phyloP scores from a whole-genome alignment of 2,329 filamentous ascomycete genomes.

The Fusarium devonianum region DNA sequence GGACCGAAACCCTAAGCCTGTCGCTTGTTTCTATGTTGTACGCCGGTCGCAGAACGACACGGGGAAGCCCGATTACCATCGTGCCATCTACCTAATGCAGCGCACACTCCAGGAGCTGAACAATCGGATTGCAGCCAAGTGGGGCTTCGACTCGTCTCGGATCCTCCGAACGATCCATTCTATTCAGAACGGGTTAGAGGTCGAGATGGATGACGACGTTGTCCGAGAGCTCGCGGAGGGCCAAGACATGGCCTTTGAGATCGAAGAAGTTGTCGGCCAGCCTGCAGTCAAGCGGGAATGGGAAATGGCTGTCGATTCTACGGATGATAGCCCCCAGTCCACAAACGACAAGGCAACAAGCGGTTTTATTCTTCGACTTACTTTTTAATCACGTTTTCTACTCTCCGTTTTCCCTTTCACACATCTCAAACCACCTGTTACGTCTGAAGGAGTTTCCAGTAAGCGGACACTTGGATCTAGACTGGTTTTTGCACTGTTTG shows the following conservation, averaged over 20 bases:
- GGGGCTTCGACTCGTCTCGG: conserved; percentile 75
- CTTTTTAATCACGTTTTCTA: conserved; percentile 48
- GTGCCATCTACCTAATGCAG: conserved; percentile 84
- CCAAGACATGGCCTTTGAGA: conserved; percentile 86
- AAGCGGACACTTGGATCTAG: conserved; percentile 32
- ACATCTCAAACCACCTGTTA: too few relatives aligned
- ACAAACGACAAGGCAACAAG: conserved; percentile 31
- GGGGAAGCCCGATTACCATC: conserved; percentile 71
- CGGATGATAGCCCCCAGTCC: conserved; percentile 41
- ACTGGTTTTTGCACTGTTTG: conserved; percentile 36
- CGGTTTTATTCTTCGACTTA: conserved; percentile 56
- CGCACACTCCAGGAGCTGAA: conserved; percentile 79
- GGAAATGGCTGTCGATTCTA: conserved; percentile 66
- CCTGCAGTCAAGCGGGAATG: conserved; percentile 60
- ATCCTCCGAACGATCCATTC: conserved; percentile 76
- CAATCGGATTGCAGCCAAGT: conserved; percentile 77
- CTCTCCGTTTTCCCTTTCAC: conserved; percentile 1
- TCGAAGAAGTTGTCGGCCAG: conserved; percentile 55
- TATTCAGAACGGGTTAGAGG: conserved; percentile 76
- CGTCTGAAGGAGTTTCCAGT: conserved; percentile 22
- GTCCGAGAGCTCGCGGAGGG: conserved; percentile 85
- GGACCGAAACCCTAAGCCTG: conserved; percentile 72
- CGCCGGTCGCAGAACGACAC: conserved; percentile 59
- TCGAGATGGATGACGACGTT: conserved; percentile 91
- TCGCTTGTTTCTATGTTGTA: conserved; percentile 88